Conservation (phyloP, 192 early-diverging fungal species). For the Coemansia sp. region DNA sequence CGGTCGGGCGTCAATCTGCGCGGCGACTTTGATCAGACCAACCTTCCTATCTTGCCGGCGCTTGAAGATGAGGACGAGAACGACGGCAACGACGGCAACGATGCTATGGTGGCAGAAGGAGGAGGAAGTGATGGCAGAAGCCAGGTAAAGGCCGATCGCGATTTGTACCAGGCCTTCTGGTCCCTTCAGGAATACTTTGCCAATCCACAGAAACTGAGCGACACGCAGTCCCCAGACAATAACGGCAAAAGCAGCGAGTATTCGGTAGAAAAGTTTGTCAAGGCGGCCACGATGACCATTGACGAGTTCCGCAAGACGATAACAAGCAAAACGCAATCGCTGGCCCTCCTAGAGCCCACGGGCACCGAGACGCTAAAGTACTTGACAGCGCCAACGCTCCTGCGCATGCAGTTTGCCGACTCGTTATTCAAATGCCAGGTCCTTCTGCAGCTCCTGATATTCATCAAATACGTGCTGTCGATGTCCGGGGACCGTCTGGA, state of each 20-base stretch:
- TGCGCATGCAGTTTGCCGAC: slow-evolving; percentile 69
- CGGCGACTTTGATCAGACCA: slow-evolving; percentile 86
- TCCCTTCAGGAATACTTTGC: slow-evolving; percentile 73
- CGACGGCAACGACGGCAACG: neutral
- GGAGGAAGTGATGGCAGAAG: slow-evolving; percentile 11
- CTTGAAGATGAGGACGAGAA: neutral
- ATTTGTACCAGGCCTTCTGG: slow-evolving; percentile 79
- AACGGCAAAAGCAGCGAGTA: slow-evolving; percentile 1
- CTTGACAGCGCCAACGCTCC: slow-evolving; percentile 40
- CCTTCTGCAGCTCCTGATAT: slow-evolving; percentile 84
- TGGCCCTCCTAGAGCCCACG: slow-evolving; percentile 20
- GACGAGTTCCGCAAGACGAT: slow-evolving; percentile 47
- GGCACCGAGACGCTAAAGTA: slow-evolving; percentile 27
- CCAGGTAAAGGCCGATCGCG: slow-evolving; percentile 9
- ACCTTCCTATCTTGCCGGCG: slow-evolving; percentile 51
- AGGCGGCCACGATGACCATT: slow-evolving; percentile 20
- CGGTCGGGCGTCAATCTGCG: slow-evolving; percentile 88
- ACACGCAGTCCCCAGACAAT: slow-evolving; percentile 6
- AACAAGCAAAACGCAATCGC: slow-evolving; percentile 5
- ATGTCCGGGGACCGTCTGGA: slow-evolving; percentile 55
- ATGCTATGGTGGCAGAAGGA: neutral
- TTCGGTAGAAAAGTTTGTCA: slow-evolving; percentile 11
- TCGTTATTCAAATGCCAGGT: slow-evolving; percentile 82
- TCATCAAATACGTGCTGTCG: slow-evolving; percentile 71
- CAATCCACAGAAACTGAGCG: slow-evolving; percentile 62